Evolutionary conservation across 371 early-diverging fungal genomes (phyloP), one percentile per base, ranked within the genome.

Genomic region (Syncephalis plumigaleata): DNA sequence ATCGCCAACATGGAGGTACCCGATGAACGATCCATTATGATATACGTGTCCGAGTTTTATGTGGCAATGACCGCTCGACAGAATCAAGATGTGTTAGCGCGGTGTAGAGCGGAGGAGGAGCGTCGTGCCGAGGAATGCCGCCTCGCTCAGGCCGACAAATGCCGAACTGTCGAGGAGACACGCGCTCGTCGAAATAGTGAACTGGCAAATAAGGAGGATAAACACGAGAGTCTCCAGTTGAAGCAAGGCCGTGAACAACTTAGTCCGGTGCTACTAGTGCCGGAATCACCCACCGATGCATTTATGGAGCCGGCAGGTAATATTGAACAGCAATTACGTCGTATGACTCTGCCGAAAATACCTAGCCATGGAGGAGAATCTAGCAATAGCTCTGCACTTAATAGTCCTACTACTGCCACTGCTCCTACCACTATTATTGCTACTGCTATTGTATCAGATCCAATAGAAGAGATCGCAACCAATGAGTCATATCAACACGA

Each of bases 21-120:
- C 2, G 80, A 79, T 51, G 77, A 77, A 46, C 67, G 65, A 45
- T 63, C 61, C 39, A 53, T 79, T 27, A 65, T 77, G 61, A 73
- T 71, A 15, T 77, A 77, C 47, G 60, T 75, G 1, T 59, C 70
- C 2, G 65, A 70, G 39, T 69, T 70, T 39, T 75, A 64, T 46
- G 53, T 51, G 27, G 55, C 61, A 42, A 61, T 61, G 62, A 54
- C 62, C 16, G 52, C 55, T 42, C 36, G 52, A 23, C 58, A 65
- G 22, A 43, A 46, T 21, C 54, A 56, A 36, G 55, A 60, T 45
- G 61, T 54, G 27, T 52, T 56, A 11, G 57, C 48, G 2, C 18
- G 40, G 21, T 52, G 54, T n/a, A 56, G 45, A 16, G 49, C 53
- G 16, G 9, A 40, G 26, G 56, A 50, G 9, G 36, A 17, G 5